These are phyloP conservation scores for Tardiomyces blankii DNA, from an alignment of 1,139 yeast species.

Conservation along the genomic window DNA sequence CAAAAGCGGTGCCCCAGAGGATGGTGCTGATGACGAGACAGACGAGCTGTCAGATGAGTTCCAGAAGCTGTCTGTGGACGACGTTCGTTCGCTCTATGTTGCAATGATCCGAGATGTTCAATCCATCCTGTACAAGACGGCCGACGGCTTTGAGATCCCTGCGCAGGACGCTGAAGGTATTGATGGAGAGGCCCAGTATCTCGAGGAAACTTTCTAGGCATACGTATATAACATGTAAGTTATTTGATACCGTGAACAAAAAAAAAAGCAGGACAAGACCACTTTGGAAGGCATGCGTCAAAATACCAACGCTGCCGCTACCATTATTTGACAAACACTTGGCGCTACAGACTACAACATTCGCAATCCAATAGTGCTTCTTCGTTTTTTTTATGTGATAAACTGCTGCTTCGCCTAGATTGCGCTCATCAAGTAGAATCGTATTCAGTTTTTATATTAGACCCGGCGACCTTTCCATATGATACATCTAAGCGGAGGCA, in stretches of 20 bases:
- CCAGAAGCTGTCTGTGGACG: neutral
- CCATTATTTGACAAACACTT: no score
- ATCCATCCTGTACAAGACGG: slow-evolving; percentile 67
- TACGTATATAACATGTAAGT: neutral
- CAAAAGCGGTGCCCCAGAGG: slow-evolving; percentile 21
- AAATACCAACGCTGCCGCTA: no score
- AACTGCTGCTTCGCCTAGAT: no score
- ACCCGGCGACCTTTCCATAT: slow-evolving; percentile 1
- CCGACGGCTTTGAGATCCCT: slow-evolving; percentile 47
- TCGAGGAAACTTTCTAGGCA: slow-evolving; percentile 27
- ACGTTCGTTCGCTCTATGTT: slow-evolving; percentile 19
- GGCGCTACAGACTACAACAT: no score
- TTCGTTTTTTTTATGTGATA: no score
- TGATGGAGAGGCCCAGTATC: neutral
- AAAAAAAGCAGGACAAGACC: no score
- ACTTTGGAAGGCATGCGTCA: no score
- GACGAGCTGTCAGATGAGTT: neutral
- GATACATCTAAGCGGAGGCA: neutral
- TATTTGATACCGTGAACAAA: no score
- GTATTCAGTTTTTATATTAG: neutral
- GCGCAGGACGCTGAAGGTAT: slow-evolving; percentile 9
- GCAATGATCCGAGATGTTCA: slow-evolving; percentile 53
- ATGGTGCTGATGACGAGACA: slow-evolving; percentile 6
- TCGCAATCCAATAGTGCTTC: no score
- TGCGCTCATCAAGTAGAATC: neutral